Evolutionary conservation across 1,284 basidiomycete species (phyloP), one percentile per base, ranked within the genome.

Genomic region (Polyporus tsugae): DNA sequence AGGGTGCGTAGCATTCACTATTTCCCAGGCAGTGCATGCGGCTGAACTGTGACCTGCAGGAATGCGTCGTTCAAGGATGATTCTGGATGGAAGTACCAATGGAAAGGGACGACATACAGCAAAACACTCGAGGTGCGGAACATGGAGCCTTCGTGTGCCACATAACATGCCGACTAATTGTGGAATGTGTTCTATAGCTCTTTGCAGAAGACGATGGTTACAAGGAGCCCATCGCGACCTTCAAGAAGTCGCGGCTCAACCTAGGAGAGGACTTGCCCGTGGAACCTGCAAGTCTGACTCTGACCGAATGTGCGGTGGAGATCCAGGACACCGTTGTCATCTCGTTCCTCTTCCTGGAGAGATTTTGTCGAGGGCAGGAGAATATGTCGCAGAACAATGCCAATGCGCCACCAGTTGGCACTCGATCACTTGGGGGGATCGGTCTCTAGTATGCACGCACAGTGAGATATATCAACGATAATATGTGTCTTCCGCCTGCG

Each of bases 311-410:
- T 36, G 82, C 79, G 29, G 65, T 75, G 55, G 77, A 81, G 55
- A 80, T 83, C 35, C 75, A 75, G 22, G 81, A 84, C 53, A 65
- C 77, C 1, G 78, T 81, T 9, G 76, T 83, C 6, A 71, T 80
- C 10, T 82, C 82, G n/a, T 83, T 83, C 72, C 74, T 82, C 57
- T 73, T 82, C 38, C 74, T 84, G 35, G 82, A 84, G 75, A 71
- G 68, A 60, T 63, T 52, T 1, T 58, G 66, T 49, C 63, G 73
- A 25, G 70, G 60, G 15, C 69, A 72, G 53, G 71, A 72, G 68
- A 68, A 57, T 2, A 64, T 63, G 17, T 35, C 36, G 15, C 71
- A 73, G 65, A 69, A 53, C 52, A 38, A 57, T 36, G 70, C 57
- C 11, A 38, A 59, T 17, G 57, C 57, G 22, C 57, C 46, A 11